Base-by-base conservation (phyloP, 805 yeast species). In the Ogataea pilisensis region DNA sequence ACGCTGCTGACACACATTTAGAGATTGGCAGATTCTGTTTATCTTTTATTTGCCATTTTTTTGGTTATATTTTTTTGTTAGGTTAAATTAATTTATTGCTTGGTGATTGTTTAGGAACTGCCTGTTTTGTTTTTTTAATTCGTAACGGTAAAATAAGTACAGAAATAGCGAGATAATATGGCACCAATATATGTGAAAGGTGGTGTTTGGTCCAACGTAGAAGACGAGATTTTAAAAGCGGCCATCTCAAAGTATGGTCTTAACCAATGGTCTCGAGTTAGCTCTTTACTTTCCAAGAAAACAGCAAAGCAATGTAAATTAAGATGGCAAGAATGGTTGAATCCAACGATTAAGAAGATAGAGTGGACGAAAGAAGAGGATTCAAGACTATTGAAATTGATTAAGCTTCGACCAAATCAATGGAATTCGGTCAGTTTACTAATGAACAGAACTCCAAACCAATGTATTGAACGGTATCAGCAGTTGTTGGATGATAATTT, bases 231-330 rank as follows among this genome's bases (percentile, higher is more conserved):
- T 33, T 68, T 91, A 32, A 81, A 82, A 48, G 95, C 96, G 0
- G 96, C 96, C 1, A 85, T 93, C 2, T 76, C 93, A 30, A 93
- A 91, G 57, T 91, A 91, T 61, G 99, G 99, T 0, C 68, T 89
- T 16, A 89, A 86, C 51, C 96, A 93, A 55, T 91, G 99, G 99
- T 75, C 93, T 12, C 75, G 96, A 37, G 91, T 91, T 4, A 85
- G 96, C 1, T 88, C 97, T 0, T 69, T 91, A 34, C 65, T 91
- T 27, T 82, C 87, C 5, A 79, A 85, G 58, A 91, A 91, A 61
- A 82, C 89, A 2, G 95, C 97, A 4, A 81, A 80, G 55, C 98
- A 93, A 59, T 91, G 95, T 46, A 87, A 89, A 55, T 85, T 95
- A 2, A 69, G 98, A 49, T 91, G 99, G 99, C 71, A 69, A 37